Evolutionary conservation across 805 yeast genomes (phyloP), one percentile per base, ranked within the genome.

Genomic region (Pichia paraexigua): DNA sequence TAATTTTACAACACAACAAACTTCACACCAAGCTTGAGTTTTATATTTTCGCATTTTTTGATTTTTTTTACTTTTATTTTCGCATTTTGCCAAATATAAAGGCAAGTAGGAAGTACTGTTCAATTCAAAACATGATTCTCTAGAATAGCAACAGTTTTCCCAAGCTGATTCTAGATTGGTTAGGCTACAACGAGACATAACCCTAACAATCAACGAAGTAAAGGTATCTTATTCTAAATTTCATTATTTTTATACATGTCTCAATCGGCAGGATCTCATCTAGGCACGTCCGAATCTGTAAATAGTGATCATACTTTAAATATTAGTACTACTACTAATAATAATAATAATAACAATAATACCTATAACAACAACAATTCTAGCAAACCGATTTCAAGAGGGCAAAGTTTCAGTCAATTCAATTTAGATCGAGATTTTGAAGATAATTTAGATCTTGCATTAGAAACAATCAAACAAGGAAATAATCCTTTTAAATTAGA

Each of bases 391-490:
- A 47, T 40, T 25, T 35, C 48, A 24, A 41, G 43, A 32, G 46
- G 62, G 21, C 67, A 59, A 43, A 66, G 66, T 52, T 54, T 65
- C 41, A 67, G 60, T 30, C 76, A 77, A 45, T 71, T 80, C 13
- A 58, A 59, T 41, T 74, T 83, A 59, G 89, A 84, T 58, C 76
- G 78, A 56, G 74, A 74, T 57, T 78, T 85, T 61, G 89, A 84
- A 61, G 74, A 72, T 56, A 80, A 85, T 12, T 70, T 83, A 52
- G 86, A 82, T 59, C 79, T 79, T 46, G 92, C 89, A 1, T 68
- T 85, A 56, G 79, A 79, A 59, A 80, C 67, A 64, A 73, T 71
- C 57, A 73, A 68, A 59, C 70, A 61, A 50, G 63, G 60, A 56
- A 72, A 22, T 4, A 45, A 69, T 62, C 50, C 55, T 7, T 46